phyloP scores from a whole-genome alignment of 805 yeast genomes.

The Nakazawaea holstii region DNA sequence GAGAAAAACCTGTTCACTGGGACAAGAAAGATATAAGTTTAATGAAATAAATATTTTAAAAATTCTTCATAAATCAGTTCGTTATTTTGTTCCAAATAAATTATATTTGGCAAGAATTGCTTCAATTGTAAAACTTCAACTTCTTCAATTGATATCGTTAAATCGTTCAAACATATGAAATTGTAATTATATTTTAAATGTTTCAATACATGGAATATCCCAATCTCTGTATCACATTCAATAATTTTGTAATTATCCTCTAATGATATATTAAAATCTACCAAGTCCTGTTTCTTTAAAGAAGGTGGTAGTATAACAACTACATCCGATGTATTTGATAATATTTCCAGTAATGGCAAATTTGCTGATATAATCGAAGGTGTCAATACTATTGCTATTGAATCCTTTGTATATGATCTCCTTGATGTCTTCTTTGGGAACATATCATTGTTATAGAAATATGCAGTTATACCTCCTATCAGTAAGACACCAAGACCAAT shows the following conservation, averaged over 20 bases:
- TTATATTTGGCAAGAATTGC: constrained; percentile 18
- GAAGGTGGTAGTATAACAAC: constrained; percentile 23
- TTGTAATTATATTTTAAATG: constrained; percentile 31
- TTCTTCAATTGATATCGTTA: constrained; percentile 12
- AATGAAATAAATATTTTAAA: constrained; percentile 7
- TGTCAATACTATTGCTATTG: constrained; percentile 8
- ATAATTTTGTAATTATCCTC: constrained; percentile 29
- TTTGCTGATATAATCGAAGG: constrained; percentile 5
- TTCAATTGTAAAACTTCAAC: constrained; percentile 21
- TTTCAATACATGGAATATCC: constrained; percentile 51
- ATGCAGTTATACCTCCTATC: not conserved
- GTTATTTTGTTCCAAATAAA: constrained; percentile 13
- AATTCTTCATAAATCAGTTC: constrained; percentile 9
- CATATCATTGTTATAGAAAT: not conserved
- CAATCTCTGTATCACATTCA: constrained; percentile 39
- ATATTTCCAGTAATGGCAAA: constrained; percentile 11
- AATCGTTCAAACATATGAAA: constrained; percentile 18
- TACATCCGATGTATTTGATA: constrained; percentile 17
- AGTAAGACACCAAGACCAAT: constrained; percentile 1
- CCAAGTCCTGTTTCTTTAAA: constrained; percentile 13
- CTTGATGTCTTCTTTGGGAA: not conserved
- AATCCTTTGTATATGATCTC: not conserved
- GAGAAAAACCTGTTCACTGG: constrained; percentile 53
- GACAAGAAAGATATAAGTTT: constrained; percentile 36
- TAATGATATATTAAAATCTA: constrained; percentile 17